These are phyloP conservation scores for Fusarium guadeloupense DNA, from an alignment of 2,329 filamentous ascomycete species.

Conservation along the genomic window DNA sequence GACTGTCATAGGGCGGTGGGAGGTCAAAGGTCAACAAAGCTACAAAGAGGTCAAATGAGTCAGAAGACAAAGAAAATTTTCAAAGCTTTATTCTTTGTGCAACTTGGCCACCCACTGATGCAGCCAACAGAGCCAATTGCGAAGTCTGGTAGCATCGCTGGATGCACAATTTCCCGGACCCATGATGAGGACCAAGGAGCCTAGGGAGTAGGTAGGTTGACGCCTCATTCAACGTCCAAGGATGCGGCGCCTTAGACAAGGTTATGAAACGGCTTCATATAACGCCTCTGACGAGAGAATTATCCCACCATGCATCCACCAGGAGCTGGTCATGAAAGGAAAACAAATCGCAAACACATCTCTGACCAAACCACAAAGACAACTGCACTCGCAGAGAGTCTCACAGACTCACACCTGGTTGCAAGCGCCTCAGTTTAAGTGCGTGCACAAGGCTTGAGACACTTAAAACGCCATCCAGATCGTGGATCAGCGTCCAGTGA, in stretches of 20 bases:
- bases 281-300: conserved; percentile 22
- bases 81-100: not conserved
- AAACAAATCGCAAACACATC: not conserved
- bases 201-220: too few relatives aligned
- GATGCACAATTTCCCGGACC: conserved; percentile 38
- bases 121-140: conserved; percentile 4
- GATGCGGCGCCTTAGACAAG: conserved; percentile 22
- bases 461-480: conserved; percentile 7
- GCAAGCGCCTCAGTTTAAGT: conserved; percentile 16
- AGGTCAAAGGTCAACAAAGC: conserved; percentile 11
- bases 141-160: conserved; percentile 22
- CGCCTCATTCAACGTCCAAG: conserved; percentile 30
- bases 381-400: conserved; percentile 3
- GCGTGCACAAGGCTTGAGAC: conserved; percentile 9
- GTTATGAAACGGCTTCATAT: conserved; percentile 39
- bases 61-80: conserved; percentile 2
- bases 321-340: conserved; percentile 1
- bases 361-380: not conserved
- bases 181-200: conserved; percentile 23
- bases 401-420: not conserved
- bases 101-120: conserved; percentile 6
- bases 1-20: conserved; percentile 19
- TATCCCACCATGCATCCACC: conserved; percentile 23
- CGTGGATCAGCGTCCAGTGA: not conserved
- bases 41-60: conserved; percentile 6